Base-by-base conservation (phyloP, 2,329 filamentous ascomycete species). In the Chlorencoelia australis region DNA sequence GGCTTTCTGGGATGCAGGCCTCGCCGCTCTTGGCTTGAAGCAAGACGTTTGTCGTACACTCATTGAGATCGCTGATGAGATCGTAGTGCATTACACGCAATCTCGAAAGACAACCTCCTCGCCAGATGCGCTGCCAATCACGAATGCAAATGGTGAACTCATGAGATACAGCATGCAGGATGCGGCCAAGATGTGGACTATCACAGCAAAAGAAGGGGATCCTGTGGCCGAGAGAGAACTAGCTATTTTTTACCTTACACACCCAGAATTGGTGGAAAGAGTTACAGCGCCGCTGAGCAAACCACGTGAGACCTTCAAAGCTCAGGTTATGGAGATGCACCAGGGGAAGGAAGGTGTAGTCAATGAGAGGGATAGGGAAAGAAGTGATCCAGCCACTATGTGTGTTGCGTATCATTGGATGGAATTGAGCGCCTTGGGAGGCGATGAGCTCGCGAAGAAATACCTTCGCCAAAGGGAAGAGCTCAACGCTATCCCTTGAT, bases 381-480 rank as follows among this genome's bases (percentile, higher is more conserved):
- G 85, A 47, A 87, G 79, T 41, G 86, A 95, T 57, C 84, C 85
- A 2, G 81, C 81, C 36, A 77, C 87, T 27, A 91, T 96, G 83
- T 95, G 88, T 52, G 75, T 94, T 39, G 89, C 89, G 7, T 79
- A 93, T 60, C 89, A 96, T 65, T 96, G 89, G 88, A 95, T 96
- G 87, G 85, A 89, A 63, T 69, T 84, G 47, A 87, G 84, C 24
- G 82, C 85, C 50, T 72, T 73, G 37, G 87, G 87, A n/a, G 87
- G 87, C 1, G 89, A 96, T 57, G 74, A 82, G 53, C 66, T 94
- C 48, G 89, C 89, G 14, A 79, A 76, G 55, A 82, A 80, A 57
- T 88, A 89, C 61, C 64, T 95, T 58, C 72, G 79, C 45, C 84
- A 93, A 62, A 48, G 53, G 14, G 53, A 55, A 36, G 53, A 55